Percentiles rank a stretch among this genome's conserved stretches.
phyloP scores from a whole-genome alignment of 2,329 filamentous ascomycete species.

The Ophidiomyces ophidiicola region DNA sequence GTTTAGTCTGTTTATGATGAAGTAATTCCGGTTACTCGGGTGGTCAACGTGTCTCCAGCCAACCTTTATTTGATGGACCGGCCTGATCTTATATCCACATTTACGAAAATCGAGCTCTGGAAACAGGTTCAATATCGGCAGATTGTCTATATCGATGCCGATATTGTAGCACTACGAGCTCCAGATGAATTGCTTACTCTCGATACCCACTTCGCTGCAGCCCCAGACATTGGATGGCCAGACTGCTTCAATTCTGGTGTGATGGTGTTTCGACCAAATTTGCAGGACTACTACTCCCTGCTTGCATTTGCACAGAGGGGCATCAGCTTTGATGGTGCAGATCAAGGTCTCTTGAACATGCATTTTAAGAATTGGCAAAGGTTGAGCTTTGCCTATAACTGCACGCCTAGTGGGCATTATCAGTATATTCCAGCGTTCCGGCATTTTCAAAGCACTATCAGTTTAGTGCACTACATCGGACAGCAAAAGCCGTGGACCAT shows the following conservation, averaged over 20 bases:
- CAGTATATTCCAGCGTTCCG: constrained; percentile 93
- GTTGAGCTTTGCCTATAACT: constrained; percentile 91
- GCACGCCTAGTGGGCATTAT: constrained; percentile 91
- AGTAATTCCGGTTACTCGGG: constrained; percentile 68
- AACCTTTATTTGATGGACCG: constrained; percentile 91
- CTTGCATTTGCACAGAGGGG: constrained; percentile 71
- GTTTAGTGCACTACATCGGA: constrained; percentile 89
- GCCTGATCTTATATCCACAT: constrained; percentile 76
- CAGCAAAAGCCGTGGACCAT: constrained; percentile 76
- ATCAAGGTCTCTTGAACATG: constrained; percentile 91
- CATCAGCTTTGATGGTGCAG: constrained; percentile 91
- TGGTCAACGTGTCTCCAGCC: constrained; percentile 61
- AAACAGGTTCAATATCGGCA: constrained; percentile 77
- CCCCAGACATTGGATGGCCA: constrained; percentile 94
- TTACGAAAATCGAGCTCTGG: constrained; percentile 95
- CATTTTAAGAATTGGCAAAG: constrained; percentile 81
- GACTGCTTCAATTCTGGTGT: constrained; percentile 97
- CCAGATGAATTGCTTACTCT: constrained; percentile 82
- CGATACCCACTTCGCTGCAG: constrained; percentile 52
- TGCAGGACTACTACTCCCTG: constrained; percentile 79
- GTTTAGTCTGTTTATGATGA: constrained; percentile 70
- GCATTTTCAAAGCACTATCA: constrained; percentile 83
- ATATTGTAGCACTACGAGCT: constrained; percentile 79
- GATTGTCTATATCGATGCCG: constrained; percentile 90
- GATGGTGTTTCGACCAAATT: constrained; percentile 77